phyloP scores from a whole-genome alignment of 2,329 filamentous ascomycete genomes.

The Penicillium sp. region DNA sequence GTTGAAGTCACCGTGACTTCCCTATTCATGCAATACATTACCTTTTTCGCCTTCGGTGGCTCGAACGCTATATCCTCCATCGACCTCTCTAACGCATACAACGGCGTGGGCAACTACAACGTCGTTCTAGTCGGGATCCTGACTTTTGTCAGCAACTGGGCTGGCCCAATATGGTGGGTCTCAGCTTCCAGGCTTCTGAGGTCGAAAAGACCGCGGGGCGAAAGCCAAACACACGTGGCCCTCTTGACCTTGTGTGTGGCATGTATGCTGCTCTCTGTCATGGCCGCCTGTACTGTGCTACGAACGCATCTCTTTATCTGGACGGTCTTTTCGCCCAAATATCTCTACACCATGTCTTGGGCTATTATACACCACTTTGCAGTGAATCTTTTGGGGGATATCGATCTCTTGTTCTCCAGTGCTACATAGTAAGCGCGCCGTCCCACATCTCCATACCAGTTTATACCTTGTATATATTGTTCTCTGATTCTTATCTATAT shows the following conservation, averaged over 20 bases:
- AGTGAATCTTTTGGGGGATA: conserved; percentile 69
- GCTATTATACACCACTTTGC: conserved; percentile 77
- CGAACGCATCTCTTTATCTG: conserved; percentile 94
- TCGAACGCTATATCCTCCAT: conserved; percentile 96
- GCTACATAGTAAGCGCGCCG: not conserved
- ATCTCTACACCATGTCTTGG: conserved; percentile 91
- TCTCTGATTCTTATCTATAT: not conserved
- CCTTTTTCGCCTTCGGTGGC: conserved; percentile 89
- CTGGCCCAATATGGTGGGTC: conserved; percentile 86
- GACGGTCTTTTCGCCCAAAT: conserved; percentile 98
- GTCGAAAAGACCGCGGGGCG: conserved; percentile 15
- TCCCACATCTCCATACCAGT: not conserved
- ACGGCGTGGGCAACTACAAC: conserved; percentile 83
- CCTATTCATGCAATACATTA: conserved; percentile 77
- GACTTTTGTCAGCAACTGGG: conserved; percentile 90
- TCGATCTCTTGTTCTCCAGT: conserved; percentile 1
- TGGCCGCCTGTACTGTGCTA: conserved; percentile 84
- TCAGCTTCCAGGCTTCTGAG: conserved; percentile 58
- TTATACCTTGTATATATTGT: not conserved
- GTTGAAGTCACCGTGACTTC: conserved; percentile 70
- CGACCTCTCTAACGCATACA: conserved; percentile 93
- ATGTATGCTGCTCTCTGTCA: conserved; percentile 71
- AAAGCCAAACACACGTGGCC: conserved; percentile 58
- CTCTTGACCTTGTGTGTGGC: conserved; percentile 74
- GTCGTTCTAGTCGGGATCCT: conserved; percentile 79